These are phyloP conservation scores for Chamaecyparis obtusa DNA, from an alignment of 75 land plant genomes.

Conservation along the genomic window DNA sequence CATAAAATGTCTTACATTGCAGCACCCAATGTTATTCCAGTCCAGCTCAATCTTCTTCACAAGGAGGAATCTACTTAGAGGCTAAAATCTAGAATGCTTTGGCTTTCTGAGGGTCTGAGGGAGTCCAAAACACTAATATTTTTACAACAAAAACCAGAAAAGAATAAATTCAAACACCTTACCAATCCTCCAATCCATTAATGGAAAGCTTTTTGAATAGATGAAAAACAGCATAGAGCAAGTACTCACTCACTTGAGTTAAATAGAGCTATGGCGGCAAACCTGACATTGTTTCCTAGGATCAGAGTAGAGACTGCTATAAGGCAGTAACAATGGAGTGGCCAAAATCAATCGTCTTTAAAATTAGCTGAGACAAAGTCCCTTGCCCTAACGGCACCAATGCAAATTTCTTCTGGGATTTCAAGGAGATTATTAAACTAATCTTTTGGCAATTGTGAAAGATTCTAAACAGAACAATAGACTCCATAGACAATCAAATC, in stretches of 20 bases:
- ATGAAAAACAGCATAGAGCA: not conserved
- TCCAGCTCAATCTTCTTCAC: not conserved
- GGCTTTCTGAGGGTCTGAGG: not conserved
- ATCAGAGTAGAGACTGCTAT: not conserved
- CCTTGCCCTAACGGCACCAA: not conserved
- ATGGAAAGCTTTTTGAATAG: not conserved
- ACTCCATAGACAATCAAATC: not conserved
- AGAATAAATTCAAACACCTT: not conserved
- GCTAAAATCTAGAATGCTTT: not conserved
- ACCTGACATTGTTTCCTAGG: not conserved
- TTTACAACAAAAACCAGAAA: no score
- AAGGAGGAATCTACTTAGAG: not conserved
- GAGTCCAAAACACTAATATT: not conserved
- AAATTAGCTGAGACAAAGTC: not conserved
- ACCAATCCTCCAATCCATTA: not conserved
- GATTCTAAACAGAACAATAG: not conserved
- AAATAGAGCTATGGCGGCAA: not conserved
- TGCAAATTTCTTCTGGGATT: no score
- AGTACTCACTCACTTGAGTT: not conserved
- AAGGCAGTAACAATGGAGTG: not conserved
- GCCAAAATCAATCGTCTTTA: not conserved
- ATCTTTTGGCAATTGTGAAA: not conserved
- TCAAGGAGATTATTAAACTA: not conserved
- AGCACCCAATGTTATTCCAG: not conserved
- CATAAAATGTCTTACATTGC: not conserved